Evolutionary conservation across 805 yeast species (phyloP), one percentile per base, ranked within the genome.

Genomic region (Teunomyces panamensis): DNA sequence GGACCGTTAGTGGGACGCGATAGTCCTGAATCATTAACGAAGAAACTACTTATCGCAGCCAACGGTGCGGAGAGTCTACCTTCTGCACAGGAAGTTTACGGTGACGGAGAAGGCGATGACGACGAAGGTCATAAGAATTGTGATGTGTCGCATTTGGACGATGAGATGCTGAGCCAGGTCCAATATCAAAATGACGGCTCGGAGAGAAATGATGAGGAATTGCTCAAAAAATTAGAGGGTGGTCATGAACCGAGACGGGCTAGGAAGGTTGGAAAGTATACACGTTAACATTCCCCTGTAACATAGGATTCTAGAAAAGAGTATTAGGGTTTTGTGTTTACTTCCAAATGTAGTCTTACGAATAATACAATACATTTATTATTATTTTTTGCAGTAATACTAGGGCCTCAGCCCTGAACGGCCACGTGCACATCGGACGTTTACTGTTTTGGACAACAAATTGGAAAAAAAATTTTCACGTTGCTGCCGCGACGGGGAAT

Each of bases 1-100:
- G 81, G 83, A 2, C 65, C 80, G 30, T 50, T 79, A n/a, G 64
- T 69, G 4, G 81, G 81, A 4, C 59, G 48, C 17, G 39, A 30
- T 42, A 42, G 28, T 13, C 37, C 37, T 30, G 45, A 42, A n/a
- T 32, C 37, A 4, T 17, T 42, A 11, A 36, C 30, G 32, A 42
- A 29, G n/a, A 14, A 39, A 24, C 17, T 30, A 29, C 24, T 4
- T 20, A 16, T 30, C 28, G n/a, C 26, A 27, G 43, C 16, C 7
- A 13, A 30, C n/a, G 16, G 35, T 14, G 2, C 36, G 7, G 36
- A 33, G 5, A 33, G 17, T 24, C 4, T 7, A 13, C 36, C 11
- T 14, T 8, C 13, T 5, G 17, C 20, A 30, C 32, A 16, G 20
- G 16, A 33, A 34, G 13, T 10, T 9, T 30, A 36, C 5, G 39